phyloP scores from a whole-genome alignment of 306 rosid species.

The Quercus berberidifolia region DNA sequence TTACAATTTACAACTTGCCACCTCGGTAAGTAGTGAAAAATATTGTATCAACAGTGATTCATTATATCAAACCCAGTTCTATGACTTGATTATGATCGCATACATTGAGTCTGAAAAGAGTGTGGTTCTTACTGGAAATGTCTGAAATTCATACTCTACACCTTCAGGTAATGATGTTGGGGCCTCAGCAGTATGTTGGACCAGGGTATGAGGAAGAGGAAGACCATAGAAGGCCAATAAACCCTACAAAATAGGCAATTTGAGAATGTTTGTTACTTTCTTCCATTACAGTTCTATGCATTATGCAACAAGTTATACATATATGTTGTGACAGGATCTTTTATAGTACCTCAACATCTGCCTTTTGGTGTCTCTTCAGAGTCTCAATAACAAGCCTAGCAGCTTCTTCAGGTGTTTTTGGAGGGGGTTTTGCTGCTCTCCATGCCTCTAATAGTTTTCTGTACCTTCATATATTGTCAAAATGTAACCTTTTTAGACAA shows the following conservation, averaged over 20 bases:
- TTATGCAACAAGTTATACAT: neutral
- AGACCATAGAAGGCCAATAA: too few species aligned
- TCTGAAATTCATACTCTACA: constrained; percentile 54
- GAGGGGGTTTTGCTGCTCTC: constrained; percentile 73
- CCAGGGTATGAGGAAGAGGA: too few species aligned
- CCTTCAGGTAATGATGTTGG: constrained; percentile 40
- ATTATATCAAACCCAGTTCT: too few species aligned
- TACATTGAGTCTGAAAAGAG: neutral
- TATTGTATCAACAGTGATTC: neutral
- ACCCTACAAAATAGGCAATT: too few species aligned
- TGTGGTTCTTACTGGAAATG: constrained; percentile 54
- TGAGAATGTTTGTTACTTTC: too few species aligned
- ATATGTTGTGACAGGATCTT: neutral
- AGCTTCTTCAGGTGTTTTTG: constrained; percentile 77
- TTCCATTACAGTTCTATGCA: neutral
- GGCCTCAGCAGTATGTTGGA: too few species aligned
- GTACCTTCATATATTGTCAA: constrained; percentile 51
- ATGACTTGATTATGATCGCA: neutral
- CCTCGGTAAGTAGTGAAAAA: too few species aligned
- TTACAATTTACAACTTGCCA: too few species aligned
- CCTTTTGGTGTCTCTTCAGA: constrained; percentile 59
- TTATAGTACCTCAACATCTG: constrained; percentile 78
- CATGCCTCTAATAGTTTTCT: constrained; percentile 78
- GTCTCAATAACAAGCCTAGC: constrained; percentile 66
- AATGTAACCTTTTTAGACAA: neutral